A percentile compares a stretch with the other conserved stretches of the same genome.
Conservation (phyloP, 2,329 filamentous ascomycete species). For the Escovopsis sp. region DNA sequence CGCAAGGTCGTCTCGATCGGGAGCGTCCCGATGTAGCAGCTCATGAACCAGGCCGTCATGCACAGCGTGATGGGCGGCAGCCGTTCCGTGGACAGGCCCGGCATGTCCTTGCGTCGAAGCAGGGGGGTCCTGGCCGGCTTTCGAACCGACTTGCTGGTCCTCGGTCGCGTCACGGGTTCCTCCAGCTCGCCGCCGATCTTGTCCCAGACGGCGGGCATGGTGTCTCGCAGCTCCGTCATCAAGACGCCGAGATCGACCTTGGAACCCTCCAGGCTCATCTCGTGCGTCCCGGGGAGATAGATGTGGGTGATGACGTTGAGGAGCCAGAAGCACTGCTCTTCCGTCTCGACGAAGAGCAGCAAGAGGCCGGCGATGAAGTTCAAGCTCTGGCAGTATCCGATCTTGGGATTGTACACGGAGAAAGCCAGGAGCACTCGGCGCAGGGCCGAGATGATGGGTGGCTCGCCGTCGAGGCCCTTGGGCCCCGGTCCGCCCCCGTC, state of each 20-base stretch:
- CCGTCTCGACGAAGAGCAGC: slow-evolving; percentile 71
- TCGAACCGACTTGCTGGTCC: slow-evolving; percentile 20
- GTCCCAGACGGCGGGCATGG: slow-evolving; percentile 68
- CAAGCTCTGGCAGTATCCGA: slow-evolving; percentile 90
- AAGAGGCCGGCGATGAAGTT: slow-evolving; percentile 89
- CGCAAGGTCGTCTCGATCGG: slow-evolving; percentile 84
- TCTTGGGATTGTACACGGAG: slow-evolving; percentile 74
- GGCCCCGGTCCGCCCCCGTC: slow-evolving; percentile 21
- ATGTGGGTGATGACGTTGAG: slow-evolving; percentile 81
- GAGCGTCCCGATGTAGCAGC: slow-evolving; percentile 81
- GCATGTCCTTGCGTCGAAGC: slow-evolving; percentile 23
- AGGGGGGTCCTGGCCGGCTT: slow-evolving; percentile 19
- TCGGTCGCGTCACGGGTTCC: slow-evolving; percentile 21
- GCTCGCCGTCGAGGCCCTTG: slow-evolving; percentile 38
- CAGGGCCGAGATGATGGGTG: slow-evolving; percentile 63
- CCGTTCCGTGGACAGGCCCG: slow-evolving; percentile 30
- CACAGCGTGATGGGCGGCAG: slow-evolving; percentile 84
- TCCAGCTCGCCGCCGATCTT: slow-evolving; percentile 74
- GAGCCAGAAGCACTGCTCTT: slow-evolving; percentile 86
- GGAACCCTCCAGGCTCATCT: slow-evolving; percentile 75
- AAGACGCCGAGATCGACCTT: slow-evolving; percentile 90
- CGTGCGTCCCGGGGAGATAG: slow-evolving; percentile 83
- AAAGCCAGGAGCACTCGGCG: slow-evolving; percentile 81
- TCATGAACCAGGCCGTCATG: slow-evolving; percentile 97
- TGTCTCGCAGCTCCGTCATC: slow-evolving; percentile 73